phyloP scores from a whole-genome alignment of 495 filamentous ascomycete species.

The Hapsidospora chrysogenum region DNA sequence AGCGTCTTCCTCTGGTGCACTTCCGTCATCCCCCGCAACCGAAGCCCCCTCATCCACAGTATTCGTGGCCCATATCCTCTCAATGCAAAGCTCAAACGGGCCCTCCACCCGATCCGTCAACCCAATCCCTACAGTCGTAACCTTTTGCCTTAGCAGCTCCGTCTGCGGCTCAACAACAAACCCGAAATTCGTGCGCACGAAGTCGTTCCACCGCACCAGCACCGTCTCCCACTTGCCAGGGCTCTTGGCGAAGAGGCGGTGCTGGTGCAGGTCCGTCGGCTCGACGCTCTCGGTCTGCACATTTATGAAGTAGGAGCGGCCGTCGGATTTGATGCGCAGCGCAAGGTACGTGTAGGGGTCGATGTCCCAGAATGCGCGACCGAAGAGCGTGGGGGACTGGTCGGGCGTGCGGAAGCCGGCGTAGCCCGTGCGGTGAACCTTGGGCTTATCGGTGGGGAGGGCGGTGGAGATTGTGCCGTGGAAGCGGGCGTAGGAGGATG shows the following conservation, averaged over 20 bases:
- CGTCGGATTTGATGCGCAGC: constrained; percentile 80
- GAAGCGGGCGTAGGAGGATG: constrained; percentile 60
- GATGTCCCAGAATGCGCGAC: constrained; percentile 68
- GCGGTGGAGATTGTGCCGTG: constrained; percentile 77
- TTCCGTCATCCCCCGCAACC: constrained; percentile 2
- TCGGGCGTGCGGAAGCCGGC: constrained; percentile 71
- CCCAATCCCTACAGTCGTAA: constrained; percentile 72
- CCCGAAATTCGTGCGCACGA: constrained; percentile 88
- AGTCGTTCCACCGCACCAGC: constrained; percentile 73
- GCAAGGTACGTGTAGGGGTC: constrained; percentile 80
- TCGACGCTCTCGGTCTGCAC: constrained; percentile 87
- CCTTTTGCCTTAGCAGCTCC: constrained; percentile 67
- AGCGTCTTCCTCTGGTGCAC: not conserved
- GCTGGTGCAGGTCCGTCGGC: constrained; percentile 88
- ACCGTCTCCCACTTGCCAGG: constrained; percentile 88
- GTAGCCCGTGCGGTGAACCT: constrained; percentile 62
- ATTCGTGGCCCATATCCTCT: constrained; percentile 73
- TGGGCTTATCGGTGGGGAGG: constrained; percentile 54
- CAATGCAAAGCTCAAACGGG: constrained; percentile 67
- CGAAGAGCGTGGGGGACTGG: constrained; percentile 50
- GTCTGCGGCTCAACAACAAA: constrained; percentile 81
- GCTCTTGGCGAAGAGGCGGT: constrained; percentile 67
- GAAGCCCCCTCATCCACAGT: constrained; percentile 23
- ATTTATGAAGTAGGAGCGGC: constrained; percentile 85
- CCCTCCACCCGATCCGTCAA: constrained; percentile 80